These are phyloP conservation scores for Tetraselmis chui DNA, from an alignment of 139 green algal species.

Conservation along the genomic window DNA sequence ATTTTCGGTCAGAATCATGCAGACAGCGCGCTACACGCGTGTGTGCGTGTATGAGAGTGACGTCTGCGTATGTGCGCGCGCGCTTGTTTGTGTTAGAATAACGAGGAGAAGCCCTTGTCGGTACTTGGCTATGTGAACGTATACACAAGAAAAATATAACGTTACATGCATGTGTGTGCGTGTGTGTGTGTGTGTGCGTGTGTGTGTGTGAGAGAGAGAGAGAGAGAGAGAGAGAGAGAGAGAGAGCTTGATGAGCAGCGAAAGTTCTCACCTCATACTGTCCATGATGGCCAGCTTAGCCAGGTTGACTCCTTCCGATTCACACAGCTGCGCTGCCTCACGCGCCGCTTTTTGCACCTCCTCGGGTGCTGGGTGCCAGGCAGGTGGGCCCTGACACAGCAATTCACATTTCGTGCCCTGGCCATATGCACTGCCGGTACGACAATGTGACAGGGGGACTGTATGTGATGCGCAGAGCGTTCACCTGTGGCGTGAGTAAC, in stretches of 20 bases:
- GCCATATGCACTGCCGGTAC: background rate
- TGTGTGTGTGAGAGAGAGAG: background rate
- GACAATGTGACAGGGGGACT: background rate
- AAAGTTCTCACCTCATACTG: background rate
- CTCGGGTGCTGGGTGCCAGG: constrained; percentile 84
- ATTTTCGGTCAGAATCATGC: background rate
- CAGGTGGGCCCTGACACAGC: constrained; percentile 73
- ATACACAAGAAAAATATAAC: no score
- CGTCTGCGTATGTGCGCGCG: no score
- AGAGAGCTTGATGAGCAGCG: no score
- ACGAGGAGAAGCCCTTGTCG: no score
- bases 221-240: background rate
- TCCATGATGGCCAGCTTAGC: constrained; percentile 56
- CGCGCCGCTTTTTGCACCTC: constrained; percentile 48
- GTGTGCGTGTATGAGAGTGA: no score
- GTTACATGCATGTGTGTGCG: no score
- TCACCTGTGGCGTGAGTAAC: constrained; percentile 63
- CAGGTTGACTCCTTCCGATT: constrained; percentile 39
- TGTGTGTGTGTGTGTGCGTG: no score
- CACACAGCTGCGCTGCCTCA: constrained; percentile 41
- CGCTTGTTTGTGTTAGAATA: no score
- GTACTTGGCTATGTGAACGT: no score
- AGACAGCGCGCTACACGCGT: no score
- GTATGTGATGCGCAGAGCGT: background rate
- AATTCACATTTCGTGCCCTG: no score